A percentile compares a stretch with the other conserved stretches of the same genome.
These are phyloP conservation scores for Sechiopsis laciniata DNA, from an alignment of 306 rosid species.

Conservation along the genomic window DNA sequence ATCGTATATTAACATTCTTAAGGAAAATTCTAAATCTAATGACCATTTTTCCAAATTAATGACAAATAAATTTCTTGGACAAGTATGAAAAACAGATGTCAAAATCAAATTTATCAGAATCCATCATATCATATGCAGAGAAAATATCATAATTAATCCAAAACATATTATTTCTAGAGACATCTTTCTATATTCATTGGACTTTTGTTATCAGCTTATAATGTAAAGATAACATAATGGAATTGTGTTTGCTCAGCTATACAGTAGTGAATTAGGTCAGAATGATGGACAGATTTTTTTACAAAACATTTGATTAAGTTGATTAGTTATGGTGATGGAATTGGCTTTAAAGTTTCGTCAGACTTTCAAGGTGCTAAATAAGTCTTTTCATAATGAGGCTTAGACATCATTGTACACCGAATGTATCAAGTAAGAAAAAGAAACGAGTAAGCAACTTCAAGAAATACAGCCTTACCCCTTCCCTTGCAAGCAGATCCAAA, in stretches of 20 bases:
- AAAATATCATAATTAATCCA: background rate
- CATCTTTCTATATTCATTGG: background rate
- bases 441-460: background rate
- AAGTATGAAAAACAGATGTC: background rate
- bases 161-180: background rate
- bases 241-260: background rate
- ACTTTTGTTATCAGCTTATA: background rate
- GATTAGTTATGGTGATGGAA: background rate
- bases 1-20: background rate
- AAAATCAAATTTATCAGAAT: background rate
- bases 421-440: background rate
- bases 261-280: background rate
- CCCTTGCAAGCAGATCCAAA: conserved; percentile 82
- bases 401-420: background rate
- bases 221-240: background rate
- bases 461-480: conserved; percentile 60
- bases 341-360: background rate
- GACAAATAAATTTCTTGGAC: background rate
- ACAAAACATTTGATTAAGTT: background rate
- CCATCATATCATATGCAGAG: background rate
- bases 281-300: background rate
- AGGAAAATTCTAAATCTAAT: background rate
- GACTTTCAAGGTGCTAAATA: conserved; percentile 6
- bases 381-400: background rate
- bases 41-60: background rate